phyloP scores from a whole-genome alignment of 2,329 filamentous ascomycete genomes.

The Diaporthe vaccinii region DNA sequence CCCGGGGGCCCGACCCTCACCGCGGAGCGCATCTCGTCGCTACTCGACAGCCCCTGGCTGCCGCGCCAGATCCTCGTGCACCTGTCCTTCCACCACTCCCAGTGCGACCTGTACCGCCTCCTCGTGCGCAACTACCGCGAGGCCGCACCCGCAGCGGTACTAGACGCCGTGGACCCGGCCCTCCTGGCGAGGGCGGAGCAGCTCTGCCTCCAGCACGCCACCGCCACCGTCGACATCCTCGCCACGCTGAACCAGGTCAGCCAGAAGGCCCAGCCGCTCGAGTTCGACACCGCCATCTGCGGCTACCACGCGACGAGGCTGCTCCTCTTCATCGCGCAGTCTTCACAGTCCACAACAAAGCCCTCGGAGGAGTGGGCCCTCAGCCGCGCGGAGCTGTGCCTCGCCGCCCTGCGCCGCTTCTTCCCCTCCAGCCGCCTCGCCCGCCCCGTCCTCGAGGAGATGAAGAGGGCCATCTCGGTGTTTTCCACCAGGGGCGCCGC shows the following conservation, averaged over 20 bases:
- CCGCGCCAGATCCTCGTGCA: slow-evolving; percentile 49
- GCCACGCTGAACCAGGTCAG: slow-evolving; percentile 44
- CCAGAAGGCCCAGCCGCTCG: slow-evolving; percentile 39
- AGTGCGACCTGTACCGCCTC: slow-evolving; percentile 61
- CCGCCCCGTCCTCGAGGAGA: slow-evolving; percentile 46
- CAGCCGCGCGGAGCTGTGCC: slow-evolving; percentile 47
- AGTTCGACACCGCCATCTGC: slow-evolving; percentile 46
- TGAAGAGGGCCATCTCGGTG: slow-evolving; percentile 43
- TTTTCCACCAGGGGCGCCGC: slow-evolving; percentile 38
- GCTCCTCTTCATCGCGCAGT: slow-evolving; percentile 46
- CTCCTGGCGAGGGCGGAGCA: slow-evolving; percentile 49
- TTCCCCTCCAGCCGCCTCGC: slow-evolving; percentile 46
- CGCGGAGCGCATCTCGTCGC: slow-evolving; percentile 21
- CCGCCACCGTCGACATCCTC: slow-evolving; percentile 41
- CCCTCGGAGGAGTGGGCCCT: slow-evolving; percentile 45
- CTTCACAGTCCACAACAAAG: slow-evolving; percentile 21
- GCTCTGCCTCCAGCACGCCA: slow-evolving; percentile 38
- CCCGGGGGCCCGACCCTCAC: slow-evolving; percentile 28
- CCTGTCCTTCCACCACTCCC: slow-evolving; percentile 56
- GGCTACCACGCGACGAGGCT: slow-evolving; percentile 44
- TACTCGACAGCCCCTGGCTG: slow-evolving; percentile 43
- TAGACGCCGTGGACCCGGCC: slow-evolving; percentile 47
- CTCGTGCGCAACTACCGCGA: slow-evolving; percentile 57
- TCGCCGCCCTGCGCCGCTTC: slow-evolving; percentile 46
- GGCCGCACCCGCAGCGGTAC: slow-evolving; percentile 50